Evolutionary conservation across 768 basidiomycete species (phyloP).

Genomic region (Kwoniella bestiolae): DNA sequence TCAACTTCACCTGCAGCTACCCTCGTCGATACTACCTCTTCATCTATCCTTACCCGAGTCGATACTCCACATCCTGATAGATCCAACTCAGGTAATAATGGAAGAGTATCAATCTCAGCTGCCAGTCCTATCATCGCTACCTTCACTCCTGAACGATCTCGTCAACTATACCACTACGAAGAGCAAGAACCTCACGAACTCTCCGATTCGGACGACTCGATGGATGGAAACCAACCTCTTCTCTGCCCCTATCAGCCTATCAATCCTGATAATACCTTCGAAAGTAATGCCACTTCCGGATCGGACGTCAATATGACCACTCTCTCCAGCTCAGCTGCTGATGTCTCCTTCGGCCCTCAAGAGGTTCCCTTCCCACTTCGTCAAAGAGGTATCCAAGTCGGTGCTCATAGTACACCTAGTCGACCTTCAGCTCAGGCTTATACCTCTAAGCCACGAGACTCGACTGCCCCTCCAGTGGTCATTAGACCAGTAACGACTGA

Average conservation of each 20-base stretch:
- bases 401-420: constrained; percentile 3
- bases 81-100: not conserved
- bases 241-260: not conserved
- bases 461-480: not conserved
- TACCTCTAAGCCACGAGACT: not conserved
- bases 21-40: not conserved
- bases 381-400: constrained; percentile 8
- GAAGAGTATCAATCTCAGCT: constrained; percentile 13
- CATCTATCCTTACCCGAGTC: not conserved
- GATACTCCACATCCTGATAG: constrained; percentile 15
- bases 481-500: not conserved
- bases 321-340: constrained; percentile 23
- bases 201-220: constrained; percentile 9
- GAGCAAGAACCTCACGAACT: not conserved
- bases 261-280: constrained; percentile 1
- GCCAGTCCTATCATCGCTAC: constrained; percentile 15
- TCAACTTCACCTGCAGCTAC: not conserved
- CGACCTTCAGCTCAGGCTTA: constrained; percentile 10
- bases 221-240: constrained; percentile 9
- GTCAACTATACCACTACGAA: not conserved
- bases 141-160: not conserved
- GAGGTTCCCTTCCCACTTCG: constrained; percentile 29
- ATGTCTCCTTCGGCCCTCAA: constrained; percentile 31
- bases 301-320: constrained; percentile 9
- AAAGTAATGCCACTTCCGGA: constrained; percentile 8